A percentile compares a stretch with the other conserved stretches of the same genome.
phyloP scores from a whole-genome alignment of 2,329 filamentous ascomycete genomes.

The Xylariaceae sp. region DNA sequence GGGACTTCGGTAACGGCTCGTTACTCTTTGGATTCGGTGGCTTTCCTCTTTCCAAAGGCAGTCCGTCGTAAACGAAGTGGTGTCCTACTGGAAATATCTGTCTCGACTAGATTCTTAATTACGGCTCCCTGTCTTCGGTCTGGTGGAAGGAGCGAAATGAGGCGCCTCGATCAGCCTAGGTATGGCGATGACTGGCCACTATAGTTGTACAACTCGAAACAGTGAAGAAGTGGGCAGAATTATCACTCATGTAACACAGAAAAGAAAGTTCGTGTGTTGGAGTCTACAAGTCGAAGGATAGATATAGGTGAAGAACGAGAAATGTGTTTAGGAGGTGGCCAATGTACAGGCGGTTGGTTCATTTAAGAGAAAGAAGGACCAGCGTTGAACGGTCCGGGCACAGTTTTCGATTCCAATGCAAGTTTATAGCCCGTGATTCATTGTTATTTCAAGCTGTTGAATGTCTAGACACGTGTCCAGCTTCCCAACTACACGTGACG shows the following conservation, averaged over 20 bases:
- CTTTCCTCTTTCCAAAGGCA: background rate
- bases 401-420: background rate
- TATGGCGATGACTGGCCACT: background rate
- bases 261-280: too few species aligned
- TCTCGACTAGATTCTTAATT: background rate
- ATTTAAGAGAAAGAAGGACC: constrained; percentile 4
- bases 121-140: too few species aligned
- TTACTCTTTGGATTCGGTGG: background rate
- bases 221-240: background rate
- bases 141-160: background rate
- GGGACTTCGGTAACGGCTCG: background rate
- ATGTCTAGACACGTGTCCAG: background rate
- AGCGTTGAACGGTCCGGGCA: background rate
- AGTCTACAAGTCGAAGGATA: too few species aligned
- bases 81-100: too few species aligned
- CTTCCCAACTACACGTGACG: too few species aligned
- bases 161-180: background rate
- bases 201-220: background rate
- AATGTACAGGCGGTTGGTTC: background rate
- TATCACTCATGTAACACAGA: too few species aligned
- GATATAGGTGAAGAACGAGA: too few species aligned
- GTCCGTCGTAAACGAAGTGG: too few species aligned
- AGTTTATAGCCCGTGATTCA: background rate
- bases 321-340: background rate
- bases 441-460: background rate